Conservation (phyloP, 2,329 filamentous ascomycete genomes). For the Kalmusia sp. region DNA sequence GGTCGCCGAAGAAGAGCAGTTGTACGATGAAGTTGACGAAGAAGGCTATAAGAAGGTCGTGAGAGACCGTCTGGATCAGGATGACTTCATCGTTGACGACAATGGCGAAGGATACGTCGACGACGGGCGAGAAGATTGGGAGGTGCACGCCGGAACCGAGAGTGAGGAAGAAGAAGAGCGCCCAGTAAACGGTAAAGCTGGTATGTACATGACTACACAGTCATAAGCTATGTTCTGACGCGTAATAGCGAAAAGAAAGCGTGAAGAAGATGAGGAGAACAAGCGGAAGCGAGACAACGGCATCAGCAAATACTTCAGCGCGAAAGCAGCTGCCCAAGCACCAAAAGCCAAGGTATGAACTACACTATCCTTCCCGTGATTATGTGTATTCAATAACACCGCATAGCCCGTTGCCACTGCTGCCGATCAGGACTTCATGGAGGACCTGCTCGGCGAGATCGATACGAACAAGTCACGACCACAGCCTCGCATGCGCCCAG, state of each 20-base stretch:
- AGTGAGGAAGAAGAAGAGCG: slow-evolving; percentile 78
- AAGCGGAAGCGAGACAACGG: slow-evolving; percentile 87
- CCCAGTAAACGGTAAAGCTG: slow-evolving; percentile 65
- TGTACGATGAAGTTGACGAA: slow-evolving; percentile 97
- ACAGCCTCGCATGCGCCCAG: slow-evolving; percentile 64
- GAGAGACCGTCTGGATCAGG: slow-evolving; percentile 83
- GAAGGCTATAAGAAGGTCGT: slow-evolving; percentile 98
- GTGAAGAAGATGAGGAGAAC: slow-evolving; percentile 84
- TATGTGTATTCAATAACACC: slow-evolving; percentile 24
- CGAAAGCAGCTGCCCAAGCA: slow-evolving; percentile 68
- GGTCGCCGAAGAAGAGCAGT: slow-evolving; percentile 79
- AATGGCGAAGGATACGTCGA: slow-evolving; percentile 97
- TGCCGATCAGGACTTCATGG: slow-evolving; percentile 88
- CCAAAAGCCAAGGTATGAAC: slow-evolving; percentile 79
- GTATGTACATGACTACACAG: slow-evolving; percentile 39
- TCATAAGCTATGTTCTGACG: slow-evolving; percentile 24
- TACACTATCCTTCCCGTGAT: neutral
- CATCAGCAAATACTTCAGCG: slow-evolving; percentile 94
- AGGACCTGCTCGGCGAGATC: slow-evolving; percentile 83
- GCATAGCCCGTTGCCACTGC: slow-evolving; percentile 76
- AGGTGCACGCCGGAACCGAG: slow-evolving; percentile 71
- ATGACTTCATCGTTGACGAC: slow-evolving; percentile 98
- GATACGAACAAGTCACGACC: slow-evolving; percentile 74
- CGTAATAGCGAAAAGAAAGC: slow-evolving; percentile 77
- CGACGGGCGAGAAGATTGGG: slow-evolving; percentile 79